Conservation (phyloP, 192 early-diverging fungal species). For the Geranomyces michiganensis region DNA sequence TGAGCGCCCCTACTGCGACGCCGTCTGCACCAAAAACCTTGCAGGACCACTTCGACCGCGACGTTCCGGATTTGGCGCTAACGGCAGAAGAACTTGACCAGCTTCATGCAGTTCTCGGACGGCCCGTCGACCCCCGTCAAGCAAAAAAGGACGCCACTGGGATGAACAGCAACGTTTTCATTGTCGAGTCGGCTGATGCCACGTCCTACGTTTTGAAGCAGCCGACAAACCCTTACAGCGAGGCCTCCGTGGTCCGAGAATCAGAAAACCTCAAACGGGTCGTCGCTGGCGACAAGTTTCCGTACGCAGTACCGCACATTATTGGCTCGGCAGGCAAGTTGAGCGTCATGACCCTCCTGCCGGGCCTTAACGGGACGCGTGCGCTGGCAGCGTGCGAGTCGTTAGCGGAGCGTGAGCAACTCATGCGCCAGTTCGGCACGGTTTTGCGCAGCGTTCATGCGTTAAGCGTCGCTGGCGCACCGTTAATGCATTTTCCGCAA, state of each 20-base stretch:
- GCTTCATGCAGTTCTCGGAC: neutral
- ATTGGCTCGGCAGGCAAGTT: neutral
- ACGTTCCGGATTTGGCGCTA: neutral
- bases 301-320: neutral
- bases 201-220: neutral
- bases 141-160: neutral
- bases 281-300: neutral
- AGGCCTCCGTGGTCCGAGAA: neutral
- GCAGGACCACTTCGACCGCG: neutral
- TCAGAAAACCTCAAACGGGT: neutral
- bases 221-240: neutral
- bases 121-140: neutral
- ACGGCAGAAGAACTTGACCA: neutral
- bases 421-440: neutral
- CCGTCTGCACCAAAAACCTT: no score
- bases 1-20: no score
- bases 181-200: neutral
- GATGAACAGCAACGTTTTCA: constrained; percentile 8
- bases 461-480: neutral
- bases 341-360: constrained; percentile 4
- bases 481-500: neutral
- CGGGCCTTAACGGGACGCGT: neutral
- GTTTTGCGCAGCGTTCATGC: neutral
- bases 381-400: neutral
- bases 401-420: neutral